A percentile compares a stretch with the other conserved stretches of the same genome.
Evolutionary conservation across 306 rosid genomes (phyloP).

Genomic region (Phaseolus lunatus): DNA sequence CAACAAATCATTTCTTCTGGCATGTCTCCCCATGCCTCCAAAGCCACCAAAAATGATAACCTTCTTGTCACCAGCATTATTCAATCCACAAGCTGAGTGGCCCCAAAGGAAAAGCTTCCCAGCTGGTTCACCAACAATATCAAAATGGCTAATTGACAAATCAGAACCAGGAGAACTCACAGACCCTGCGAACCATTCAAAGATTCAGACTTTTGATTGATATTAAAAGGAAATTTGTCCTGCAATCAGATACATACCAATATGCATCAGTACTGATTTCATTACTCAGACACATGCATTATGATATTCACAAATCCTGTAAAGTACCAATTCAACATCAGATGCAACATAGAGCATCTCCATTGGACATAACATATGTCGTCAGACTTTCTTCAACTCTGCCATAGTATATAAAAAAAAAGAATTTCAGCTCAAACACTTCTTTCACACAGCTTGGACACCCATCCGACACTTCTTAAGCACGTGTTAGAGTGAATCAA

Average conservation of each 20-base stretch:
- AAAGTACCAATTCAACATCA: conserved; percentile 5
- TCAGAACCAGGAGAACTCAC: conserved; percentile 49
- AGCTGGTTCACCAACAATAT: conserved; percentile 66
- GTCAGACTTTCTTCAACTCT: too few species aligned
- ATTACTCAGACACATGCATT: conserved; percentile 39
- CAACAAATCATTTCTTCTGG: conserved; percentile 69
- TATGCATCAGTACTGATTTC: conserved; percentile 56
- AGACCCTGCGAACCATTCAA: conserved; percentile 92
- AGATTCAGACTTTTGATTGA: conserved; percentile 82
- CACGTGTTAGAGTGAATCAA: too few species aligned
- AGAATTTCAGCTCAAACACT: too few species aligned
- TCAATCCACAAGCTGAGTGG: conserved; percentile 69
- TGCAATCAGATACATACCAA: conserved; percentile 71
- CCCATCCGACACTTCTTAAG: too few species aligned
- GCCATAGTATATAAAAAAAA: too few species aligned
- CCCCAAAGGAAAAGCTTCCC: conserved; percentile 92
- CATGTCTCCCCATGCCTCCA: conserved; percentile 95
- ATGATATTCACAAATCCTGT: conserved; percentile 8
- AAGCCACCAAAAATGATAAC: conserved; percentile 85
- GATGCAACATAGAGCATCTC: background rate
- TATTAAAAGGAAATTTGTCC: conserved; percentile 71
- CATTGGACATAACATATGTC: too few species aligned
- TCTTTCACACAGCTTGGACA: too few species aligned
- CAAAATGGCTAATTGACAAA: conserved; percentile 62
- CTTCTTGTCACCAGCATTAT: conserved; percentile 43